A percentile compares a stretch with the other conserved stretches of the same genome.
Evolutionary conservation across 192 early-diverging fungal species (phyloP).

Genomic region (Backusella tarrabulga): DNA sequence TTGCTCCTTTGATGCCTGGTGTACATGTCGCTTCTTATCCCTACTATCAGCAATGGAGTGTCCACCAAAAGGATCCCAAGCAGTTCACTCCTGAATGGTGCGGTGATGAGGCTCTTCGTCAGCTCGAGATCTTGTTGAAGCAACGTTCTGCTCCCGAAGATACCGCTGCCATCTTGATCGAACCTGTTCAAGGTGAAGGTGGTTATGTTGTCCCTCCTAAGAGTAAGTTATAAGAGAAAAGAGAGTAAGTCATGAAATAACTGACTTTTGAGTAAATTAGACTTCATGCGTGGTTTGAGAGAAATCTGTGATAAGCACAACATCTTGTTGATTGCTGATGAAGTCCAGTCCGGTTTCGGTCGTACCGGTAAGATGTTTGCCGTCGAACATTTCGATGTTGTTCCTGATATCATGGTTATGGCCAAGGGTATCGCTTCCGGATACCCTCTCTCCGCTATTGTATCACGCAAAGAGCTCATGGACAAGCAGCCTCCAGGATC

Average conservation of each 20-base stretch:
- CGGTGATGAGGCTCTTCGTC: slow-evolving; percentile 25
- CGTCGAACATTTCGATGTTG: slow-evolving; percentile 30
- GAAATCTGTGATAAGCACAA: slow-evolving; percentile 37
- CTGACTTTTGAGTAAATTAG: background rate
- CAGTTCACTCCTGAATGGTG: slow-evolving; percentile 20
- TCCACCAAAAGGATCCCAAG: slow-evolving; percentile 19
- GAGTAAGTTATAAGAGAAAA: slow-evolving; percentile 20
- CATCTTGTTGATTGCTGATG: slow-evolving; percentile 39
- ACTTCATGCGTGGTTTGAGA: slow-evolving; percentile 20
- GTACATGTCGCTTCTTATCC: slow-evolving; percentile 35
- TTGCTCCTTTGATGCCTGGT: slow-evolving; percentile 40
- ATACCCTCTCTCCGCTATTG: slow-evolving; percentile 42
- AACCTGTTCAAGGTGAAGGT: slow-evolving; percentile 44
- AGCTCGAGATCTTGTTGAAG: slow-evolving; percentile 35
- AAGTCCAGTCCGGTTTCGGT: slow-evolving; percentile 42
- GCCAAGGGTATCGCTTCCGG: slow-evolving; percentile 43
- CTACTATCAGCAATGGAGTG: slow-evolving; percentile 17
- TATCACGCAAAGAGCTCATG: slow-evolving; percentile 34
- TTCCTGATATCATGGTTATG: slow-evolving; percentile 42
- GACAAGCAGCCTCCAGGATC: slow-evolving; percentile 34
- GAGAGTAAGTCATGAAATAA: background rate
- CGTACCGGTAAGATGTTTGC: slow-evolving; percentile 45
- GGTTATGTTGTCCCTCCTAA: slow-evolving; percentile 37
- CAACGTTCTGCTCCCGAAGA: slow-evolving; percentile 37
- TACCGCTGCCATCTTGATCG: slow-evolving; percentile 38